A percentile compares a stretch with the other conserved stretches of the same genome.
These are phyloP conservation scores for Rhizopus microsporus DNA, from an alignment of 371 early-diverging fungal genomes.

Conservation along the genomic window DNA sequence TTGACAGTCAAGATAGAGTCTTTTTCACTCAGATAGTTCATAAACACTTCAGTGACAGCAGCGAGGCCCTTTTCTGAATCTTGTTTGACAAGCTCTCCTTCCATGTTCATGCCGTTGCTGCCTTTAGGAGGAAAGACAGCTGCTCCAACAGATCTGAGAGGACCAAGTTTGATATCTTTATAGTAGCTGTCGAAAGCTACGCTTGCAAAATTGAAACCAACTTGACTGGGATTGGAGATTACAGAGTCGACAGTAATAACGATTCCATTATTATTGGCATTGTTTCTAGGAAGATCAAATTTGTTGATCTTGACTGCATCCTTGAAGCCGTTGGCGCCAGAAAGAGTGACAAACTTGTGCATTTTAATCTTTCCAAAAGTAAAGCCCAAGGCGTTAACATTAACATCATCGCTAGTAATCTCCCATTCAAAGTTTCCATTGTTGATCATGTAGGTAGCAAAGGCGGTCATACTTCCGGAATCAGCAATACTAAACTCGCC, in stretches of 20 bases:
- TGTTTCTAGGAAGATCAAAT: constrained; percentile 54
- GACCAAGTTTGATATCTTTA: constrained; percentile 29
- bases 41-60: constrained; percentile 47
- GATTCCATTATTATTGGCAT: constrained; percentile 46
- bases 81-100: constrained; percentile 53
- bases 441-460: constrained; percentile 58
- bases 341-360: constrained; percentile 45
- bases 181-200: constrained; percentile 31
- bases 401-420: constrained; percentile 41
- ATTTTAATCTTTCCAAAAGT: constrained; percentile 48
- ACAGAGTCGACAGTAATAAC: constrained; percentile 42
- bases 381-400: constrained; percentile 51
- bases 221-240: constrained; percentile 53
- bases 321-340: constrained; percentile 50
- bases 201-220: constrained; percentile 42
- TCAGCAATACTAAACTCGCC: constrained; percentile 51
- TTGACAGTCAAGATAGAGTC: constrained; percentile 35
- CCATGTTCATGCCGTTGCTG: constrained; percentile 29
- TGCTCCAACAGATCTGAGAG: constrained; percentile 24
- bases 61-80: constrained; percentile 35
- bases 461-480: constrained; percentile 40
- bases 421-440: constrained; percentile 53
- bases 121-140: constrained; percentile 34
- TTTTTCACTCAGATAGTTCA: constrained; percentile 37
- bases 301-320: constrained; percentile 49